phyloP scores from a whole-genome alignment of 306 rosid genomes.

The Gastrolobium villosum region DNA sequence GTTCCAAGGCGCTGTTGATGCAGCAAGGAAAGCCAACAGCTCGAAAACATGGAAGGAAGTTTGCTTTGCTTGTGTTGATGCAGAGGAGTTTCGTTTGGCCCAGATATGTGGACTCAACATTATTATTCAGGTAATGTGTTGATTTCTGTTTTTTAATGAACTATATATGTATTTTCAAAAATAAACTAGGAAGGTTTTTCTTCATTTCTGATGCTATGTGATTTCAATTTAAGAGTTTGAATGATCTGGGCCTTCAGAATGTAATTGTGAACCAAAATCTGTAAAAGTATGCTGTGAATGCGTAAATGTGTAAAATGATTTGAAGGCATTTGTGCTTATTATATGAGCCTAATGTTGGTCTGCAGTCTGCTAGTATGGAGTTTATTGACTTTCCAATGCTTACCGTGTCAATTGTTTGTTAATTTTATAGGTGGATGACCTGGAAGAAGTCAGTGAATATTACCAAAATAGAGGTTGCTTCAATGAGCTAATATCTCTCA shows the following conservation, averaged over 20 bases:
- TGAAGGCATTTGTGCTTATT: slow-evolving; percentile 39
- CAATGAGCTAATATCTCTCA: slow-evolving; percentile 93
- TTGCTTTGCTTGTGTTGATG: slow-evolving; percentile 99
- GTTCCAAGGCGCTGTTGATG: slow-evolving; percentile 99
- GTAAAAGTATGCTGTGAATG: slow-evolving; percentile 17
- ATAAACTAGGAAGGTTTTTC: slow-evolving; percentile 29
- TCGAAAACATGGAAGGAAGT: slow-evolving; percentile 99
- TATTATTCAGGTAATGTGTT: slow-evolving; percentile 81
- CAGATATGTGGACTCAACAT: slow-evolving; percentile 99
- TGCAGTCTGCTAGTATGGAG: slow-evolving; percentile 18
- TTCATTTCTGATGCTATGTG: slow-evolving; percentile 18
- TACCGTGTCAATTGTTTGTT: slow-evolving; percentile 7
- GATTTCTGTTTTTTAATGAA: slow-evolving; percentile 35
- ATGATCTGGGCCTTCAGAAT: slow-evolving; percentile 23
- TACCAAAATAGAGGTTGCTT: slow-evolving; percentile 99
- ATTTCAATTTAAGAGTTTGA: slow-evolving; percentile 33
- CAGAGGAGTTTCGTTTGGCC: slow-evolving; percentile 98
- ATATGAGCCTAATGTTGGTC: slow-evolving; percentile 13
- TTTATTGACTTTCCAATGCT: slow-evolving; percentile 35
- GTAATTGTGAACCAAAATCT: slow-evolving; percentile 12
- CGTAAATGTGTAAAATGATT: slow-evolving; percentile 27
- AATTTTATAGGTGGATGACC: slow-evolving; percentile 87
- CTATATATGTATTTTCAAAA: background rate
- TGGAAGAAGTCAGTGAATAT: slow-evolving; percentile 99
- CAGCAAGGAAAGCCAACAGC: slow-evolving; percentile 99